phyloP scores from a whole-genome alignment of 2,329 filamentous ascomycete genomes.

The Onygenales sp. region DNA sequence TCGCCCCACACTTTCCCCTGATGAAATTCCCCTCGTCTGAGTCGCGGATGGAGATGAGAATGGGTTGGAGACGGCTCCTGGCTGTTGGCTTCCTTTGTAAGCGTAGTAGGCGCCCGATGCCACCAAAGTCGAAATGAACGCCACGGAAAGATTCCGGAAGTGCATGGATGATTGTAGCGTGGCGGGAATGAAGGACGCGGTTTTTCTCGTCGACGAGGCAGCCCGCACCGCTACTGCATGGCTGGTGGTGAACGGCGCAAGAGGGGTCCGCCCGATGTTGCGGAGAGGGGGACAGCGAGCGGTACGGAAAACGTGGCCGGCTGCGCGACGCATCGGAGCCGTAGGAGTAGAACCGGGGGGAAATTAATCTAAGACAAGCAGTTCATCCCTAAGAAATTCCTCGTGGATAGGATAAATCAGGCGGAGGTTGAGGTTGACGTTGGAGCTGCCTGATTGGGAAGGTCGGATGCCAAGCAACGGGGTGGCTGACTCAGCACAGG shows the following conservation, averaged over 20 bases:
- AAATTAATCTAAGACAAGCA: conserved; percentile 3
- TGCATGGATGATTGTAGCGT: conserved; percentile 39
- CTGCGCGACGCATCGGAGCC: conserved; percentile 39
- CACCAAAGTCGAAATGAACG: conserved; percentile 38
- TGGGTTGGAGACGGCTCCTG: conserved; percentile 13
- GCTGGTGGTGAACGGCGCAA: conserved; percentile 28
- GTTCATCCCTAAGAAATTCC: not conserved
- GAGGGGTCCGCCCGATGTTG: conserved; percentile 26
- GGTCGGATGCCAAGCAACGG: not conserved
- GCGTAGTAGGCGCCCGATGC: conserved; percentile 42
- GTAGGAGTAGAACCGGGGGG: conserved; percentile 3
- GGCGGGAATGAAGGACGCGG: conserved; percentile 25
- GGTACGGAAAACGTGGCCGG: conserved; percentile 37
- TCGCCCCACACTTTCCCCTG: conserved; percentile 15
- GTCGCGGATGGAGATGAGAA: conserved; percentile 9
- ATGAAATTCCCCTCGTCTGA: conserved; percentile 19
- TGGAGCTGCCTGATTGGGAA: not conserved
- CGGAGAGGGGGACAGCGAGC: conserved; percentile 37
- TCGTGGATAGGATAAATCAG: not conserved
- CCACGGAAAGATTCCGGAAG: conserved; percentile 39
- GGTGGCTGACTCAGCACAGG: not conserved
- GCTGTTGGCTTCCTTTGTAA: conserved; percentile 28
- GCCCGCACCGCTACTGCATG: conserved; percentile 28
- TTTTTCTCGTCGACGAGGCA: conserved; percentile 23
- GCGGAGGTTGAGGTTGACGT: not conserved